Conservation (phyloP, 192 early-diverging fungal genomes). For the Coemansia asiatica region DNA sequence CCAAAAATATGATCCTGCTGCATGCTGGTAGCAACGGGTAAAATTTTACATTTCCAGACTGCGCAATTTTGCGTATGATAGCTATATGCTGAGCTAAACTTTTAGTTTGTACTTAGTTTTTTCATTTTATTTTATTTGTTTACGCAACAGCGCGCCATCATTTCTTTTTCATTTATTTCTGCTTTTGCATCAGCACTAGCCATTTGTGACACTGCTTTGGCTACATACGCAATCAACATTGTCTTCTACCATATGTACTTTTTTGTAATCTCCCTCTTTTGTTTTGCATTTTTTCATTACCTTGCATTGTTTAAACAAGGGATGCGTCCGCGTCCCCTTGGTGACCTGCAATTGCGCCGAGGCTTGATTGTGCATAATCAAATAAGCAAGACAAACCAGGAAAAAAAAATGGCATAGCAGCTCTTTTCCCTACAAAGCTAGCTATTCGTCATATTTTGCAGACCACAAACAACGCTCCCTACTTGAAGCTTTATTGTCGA, state of each 20-base stretch:
- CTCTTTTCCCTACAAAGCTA: too few relatives aligned
- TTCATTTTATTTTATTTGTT: background rate
- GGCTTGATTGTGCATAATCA: background rate
- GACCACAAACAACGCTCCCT: background rate
- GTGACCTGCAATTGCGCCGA: constrained; percentile 1
- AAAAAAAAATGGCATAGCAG: background rate
- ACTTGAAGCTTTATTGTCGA: background rate
- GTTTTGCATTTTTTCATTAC: background rate
- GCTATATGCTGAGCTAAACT: background rate
- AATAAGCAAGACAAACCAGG: background rate
- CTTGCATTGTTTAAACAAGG: background rate
- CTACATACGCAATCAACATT: background rate
- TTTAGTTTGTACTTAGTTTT: background rate
- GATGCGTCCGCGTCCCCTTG: background rate
- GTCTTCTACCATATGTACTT: background rate
- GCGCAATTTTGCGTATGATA: background rate
- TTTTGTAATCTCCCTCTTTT: too few relatives aligned
- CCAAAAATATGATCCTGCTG: background rate
- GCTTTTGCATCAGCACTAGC: background rate
- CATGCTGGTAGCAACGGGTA: background rate
- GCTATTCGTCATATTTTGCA: too few relatives aligned
- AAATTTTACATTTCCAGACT: background rate
- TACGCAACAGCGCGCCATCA: constrained; percentile 14
- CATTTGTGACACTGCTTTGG: background rate
- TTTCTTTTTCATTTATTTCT: background rate